Conservation (phyloP, 2,329 filamentous ascomycete species). For the Pseudogymnoascus verrucosus region DNA sequence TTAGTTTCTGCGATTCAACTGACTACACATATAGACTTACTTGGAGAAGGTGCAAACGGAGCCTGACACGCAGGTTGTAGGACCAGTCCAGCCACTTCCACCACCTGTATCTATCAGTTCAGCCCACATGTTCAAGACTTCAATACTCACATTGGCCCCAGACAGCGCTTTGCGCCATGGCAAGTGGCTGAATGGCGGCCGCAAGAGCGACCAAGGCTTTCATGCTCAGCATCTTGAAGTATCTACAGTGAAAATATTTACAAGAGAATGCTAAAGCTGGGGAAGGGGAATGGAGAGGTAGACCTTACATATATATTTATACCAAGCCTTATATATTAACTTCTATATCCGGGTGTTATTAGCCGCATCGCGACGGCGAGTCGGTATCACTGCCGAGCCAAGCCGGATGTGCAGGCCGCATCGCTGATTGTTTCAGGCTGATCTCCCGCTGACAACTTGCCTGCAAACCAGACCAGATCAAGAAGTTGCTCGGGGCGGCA, state of each 20-base stretch:
- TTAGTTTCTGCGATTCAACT: not conserved
- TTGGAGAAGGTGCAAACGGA: conserved; percentile 22
- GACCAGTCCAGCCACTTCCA: conserved; percentile 23
- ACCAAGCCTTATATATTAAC: not conserved
- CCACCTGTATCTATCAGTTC: conserved; percentile 19
- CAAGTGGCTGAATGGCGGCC: not conserved
- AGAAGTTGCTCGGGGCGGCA: not conserved
- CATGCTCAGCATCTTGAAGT: not conserved
- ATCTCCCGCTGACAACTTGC: not conserved
- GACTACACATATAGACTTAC: conserved; percentile 6
- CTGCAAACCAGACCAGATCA: not conserved
- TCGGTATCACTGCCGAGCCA: not conserved
- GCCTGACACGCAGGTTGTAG: conserved; percentile 25
- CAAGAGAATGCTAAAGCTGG: not conserved
- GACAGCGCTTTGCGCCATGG: not conserved
- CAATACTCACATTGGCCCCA: not conserved
- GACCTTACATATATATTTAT: not conserved
- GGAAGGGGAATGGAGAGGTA: not conserved
- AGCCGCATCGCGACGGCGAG: not conserved
- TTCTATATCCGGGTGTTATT: not conserved
- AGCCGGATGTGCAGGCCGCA: not conserved
- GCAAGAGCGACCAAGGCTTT: not conserved
- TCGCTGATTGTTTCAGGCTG: not conserved
- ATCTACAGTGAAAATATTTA: not conserved
- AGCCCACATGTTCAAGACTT: not conserved